Evolutionary conservation across 768 basidiomycete species (phyloP).

Genomic region (Pulveroboletus ravenelii): DNA sequence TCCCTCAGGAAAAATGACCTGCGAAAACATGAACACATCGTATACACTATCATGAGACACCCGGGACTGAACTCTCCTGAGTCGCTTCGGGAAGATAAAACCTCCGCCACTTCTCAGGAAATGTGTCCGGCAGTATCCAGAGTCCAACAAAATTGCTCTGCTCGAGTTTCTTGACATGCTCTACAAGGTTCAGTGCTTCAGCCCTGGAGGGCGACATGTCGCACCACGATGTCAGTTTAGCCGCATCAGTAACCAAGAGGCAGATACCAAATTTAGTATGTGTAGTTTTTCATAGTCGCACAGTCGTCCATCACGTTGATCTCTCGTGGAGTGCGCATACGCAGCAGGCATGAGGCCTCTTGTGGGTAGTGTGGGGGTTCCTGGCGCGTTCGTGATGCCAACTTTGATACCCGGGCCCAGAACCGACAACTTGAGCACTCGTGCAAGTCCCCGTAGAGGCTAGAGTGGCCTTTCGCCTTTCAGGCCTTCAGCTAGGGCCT

Average conservation of each 20-base stretch:
- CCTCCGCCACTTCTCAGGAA: neutral
- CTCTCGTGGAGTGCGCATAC: too few relatives aligned
- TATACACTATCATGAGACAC: neutral
- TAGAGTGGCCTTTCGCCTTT: too few relatives aligned
- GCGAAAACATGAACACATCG: neutral
- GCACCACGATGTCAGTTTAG: neutral
- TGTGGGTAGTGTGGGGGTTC: too few relatives aligned
- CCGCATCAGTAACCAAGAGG: neutral
- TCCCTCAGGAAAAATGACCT: neutral
- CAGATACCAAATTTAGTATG: conserved; percentile 26
- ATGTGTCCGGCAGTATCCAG: neutral
- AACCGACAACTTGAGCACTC: too few relatives aligned
- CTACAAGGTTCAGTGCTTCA: neutral
- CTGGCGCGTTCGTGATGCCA: too few relatives aligned
- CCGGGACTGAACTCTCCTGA: neutral
- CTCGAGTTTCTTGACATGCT: neutral
- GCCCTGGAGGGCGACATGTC: neutral
- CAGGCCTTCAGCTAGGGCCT: too few relatives aligned
- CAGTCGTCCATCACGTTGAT: too few relatives aligned
- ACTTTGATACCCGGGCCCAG: too few relatives aligned
- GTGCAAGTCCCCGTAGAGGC: too few relatives aligned
- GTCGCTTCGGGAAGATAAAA: neutral
- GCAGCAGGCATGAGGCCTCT: too few relatives aligned
- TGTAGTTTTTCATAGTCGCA: conserved; percentile 15
- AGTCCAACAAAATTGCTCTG: neutral